phyloP scores from a whole-genome alignment of 1,284 basidiomycete species.

The Cutaneotrichosporon mucoides region DNA sequence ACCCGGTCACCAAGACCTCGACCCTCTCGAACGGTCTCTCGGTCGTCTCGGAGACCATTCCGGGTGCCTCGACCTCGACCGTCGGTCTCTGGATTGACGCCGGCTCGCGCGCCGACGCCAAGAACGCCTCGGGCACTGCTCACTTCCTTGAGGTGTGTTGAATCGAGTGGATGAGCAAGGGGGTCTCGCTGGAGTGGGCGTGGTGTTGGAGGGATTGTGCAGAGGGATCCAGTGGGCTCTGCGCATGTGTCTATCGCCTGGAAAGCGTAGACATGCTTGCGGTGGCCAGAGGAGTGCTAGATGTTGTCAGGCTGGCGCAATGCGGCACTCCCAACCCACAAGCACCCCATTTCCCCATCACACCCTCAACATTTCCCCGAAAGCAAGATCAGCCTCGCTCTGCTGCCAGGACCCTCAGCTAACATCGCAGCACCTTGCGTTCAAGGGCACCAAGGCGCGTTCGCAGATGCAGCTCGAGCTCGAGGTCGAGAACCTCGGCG shows the following conservation, averaged over 20 bases:
- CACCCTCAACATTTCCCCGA: conserved; percentile 6
- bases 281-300: no score
- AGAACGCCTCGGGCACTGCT: conserved; percentile 90
- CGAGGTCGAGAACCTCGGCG: conserved; percentile 97
- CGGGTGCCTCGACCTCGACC: conserved; percentile 94
- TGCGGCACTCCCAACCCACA: neutral
- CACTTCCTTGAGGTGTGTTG: conserved; percentile 86
- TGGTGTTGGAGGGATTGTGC: neutral
- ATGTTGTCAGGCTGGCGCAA: no score
- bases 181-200: neutral
- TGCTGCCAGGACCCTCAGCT: conserved; percentile 1
- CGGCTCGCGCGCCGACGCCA: conserved; percentile 92
- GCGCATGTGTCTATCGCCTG: no score
- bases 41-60: conserved; percentile 86
- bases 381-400: neutral
- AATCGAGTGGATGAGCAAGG: neutral
- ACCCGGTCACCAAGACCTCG: conserved; percentile 78
- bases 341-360: neutral
- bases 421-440: conserved; percentile 41
- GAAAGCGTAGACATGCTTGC: no score
- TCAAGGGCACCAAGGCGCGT: conserved; percentile 85
- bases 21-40: conserved; percentile 88
- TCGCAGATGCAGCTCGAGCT: conserved; percentile 90
- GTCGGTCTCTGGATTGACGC: conserved; percentile 99
- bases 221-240: neutral